Evolutionary conservation across 495 filamentous ascomycete species (phyloP).

Genomic region (Chaetomidium leptoderma): DNA sequence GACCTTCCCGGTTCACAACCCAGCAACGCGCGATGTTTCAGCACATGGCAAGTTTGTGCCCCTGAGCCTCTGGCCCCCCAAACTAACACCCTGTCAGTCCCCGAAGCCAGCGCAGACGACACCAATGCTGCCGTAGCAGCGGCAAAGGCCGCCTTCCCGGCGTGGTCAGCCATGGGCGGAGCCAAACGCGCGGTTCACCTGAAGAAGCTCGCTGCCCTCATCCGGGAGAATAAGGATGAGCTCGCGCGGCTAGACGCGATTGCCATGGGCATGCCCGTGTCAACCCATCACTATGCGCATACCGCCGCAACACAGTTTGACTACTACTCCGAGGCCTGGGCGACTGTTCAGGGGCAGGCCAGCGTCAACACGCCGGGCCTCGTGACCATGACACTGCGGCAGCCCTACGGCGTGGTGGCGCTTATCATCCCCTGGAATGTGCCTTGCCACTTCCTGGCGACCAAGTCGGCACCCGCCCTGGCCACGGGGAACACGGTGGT

Average conservation of each 20-base stretch:
- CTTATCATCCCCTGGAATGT: slow-evolving; percentile 94
- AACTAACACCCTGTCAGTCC: slow-evolving; percentile 16
- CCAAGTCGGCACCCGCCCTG: slow-evolving; percentile 85
- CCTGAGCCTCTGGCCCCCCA: too few species aligned
- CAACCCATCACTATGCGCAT: slow-evolving; percentile 34
- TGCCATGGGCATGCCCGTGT: slow-evolving; percentile 47
- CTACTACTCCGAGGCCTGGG: slow-evolving; percentile 37
- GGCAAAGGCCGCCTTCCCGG: slow-evolving; percentile 55
- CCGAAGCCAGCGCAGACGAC: slow-evolving; percentile 42
- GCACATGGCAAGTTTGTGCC: slow-evolving; percentile 19
- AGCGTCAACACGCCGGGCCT: slow-evolving; percentile 75
- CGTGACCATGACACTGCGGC: slow-evolving; percentile 80
- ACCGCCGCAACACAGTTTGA: slow-evolving; percentile 26
- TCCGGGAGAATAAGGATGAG: slow-evolving; percentile 44
- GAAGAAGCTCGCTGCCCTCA: slow-evolving; percentile 49
- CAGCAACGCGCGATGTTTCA: slow-evolving; percentile 29
- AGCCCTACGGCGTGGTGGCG: slow-evolving; percentile 85
- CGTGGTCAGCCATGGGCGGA: slow-evolving; percentile 50
- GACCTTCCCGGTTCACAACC: slow-evolving; percentile 29
- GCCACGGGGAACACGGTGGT: slow-evolving; percentile 84
- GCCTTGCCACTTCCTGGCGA: slow-evolving; percentile 75
- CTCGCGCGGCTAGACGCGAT: slow-evolving; percentile 53
- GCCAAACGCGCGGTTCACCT: slow-evolving; percentile 43
- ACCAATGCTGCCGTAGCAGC: slow-evolving; percentile 55
- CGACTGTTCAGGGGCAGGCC: slow-evolving; percentile 60